Evolutionary conservation across 2,329 filamentous ascomycete genomes (phyloP).

Genomic region (Colletotrichum sp.): DNA sequence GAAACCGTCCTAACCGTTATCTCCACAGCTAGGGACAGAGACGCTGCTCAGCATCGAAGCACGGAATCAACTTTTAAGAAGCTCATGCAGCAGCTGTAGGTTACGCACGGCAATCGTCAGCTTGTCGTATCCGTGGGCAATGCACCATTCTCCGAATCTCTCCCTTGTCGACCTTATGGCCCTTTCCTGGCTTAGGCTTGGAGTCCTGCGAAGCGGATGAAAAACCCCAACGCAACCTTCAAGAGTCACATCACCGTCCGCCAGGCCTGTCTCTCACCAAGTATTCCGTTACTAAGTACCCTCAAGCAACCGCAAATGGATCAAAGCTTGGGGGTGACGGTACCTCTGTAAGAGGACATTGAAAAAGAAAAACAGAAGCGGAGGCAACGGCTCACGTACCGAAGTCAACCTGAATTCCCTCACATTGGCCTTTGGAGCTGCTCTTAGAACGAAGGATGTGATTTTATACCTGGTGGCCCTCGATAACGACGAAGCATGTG

Average conservation of each 20-base stretch:
- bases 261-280: not conserved
- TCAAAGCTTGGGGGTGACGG: rapidly evolving
- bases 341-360: rapidly evolving
- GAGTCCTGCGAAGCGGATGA: too few relatives aligned
- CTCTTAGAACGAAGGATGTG: rapidly evolving
- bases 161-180: too few relatives aligned
- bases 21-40: not conserved
- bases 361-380: not conserved
- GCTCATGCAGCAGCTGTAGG: too few relatives aligned
- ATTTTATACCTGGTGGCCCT: not conserved
- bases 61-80: too few relatives aligned
- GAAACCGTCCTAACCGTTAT: not conserved
- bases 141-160: too few relatives aligned
- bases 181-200: too few relatives aligned
- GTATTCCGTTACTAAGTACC: not conserved
- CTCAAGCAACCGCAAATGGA: not conserved
- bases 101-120: too few relatives aligned
- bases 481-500: not conserved
- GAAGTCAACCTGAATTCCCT: rapidly evolving
- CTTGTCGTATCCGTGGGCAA: too few relatives aligned
- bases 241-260: not conserved
- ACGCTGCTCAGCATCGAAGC: too few relatives aligned
- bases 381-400: not conserved
- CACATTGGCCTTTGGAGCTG: not conserved
- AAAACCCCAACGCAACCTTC: not conserved